Evolutionary conservation across 2,329 filamentous ascomycete genomes (phyloP).

Genomic region (Xylariales sp.): DNA sequence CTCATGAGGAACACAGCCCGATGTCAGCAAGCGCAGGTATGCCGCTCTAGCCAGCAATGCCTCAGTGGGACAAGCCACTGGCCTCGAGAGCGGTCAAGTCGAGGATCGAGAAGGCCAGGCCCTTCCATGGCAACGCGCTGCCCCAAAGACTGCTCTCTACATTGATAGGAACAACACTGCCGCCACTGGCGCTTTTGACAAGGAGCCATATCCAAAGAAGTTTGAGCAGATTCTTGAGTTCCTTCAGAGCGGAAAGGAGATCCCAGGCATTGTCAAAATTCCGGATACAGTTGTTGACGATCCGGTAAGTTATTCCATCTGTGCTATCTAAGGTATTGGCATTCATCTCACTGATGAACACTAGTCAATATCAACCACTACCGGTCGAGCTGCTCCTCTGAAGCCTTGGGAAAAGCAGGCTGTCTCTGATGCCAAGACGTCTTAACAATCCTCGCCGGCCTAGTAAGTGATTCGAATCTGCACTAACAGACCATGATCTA

Average conservation of each 20-base stretch:
- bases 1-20: conserved; percentile 4
- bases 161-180: conserved; percentile 17
- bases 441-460: not conserved
- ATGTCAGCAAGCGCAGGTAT: conserved; percentile 7
- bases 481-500: not conserved
- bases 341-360: not conserved
- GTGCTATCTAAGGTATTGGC: not conserved
- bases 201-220: conserved; percentile 62
- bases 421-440: not conserved
- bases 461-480: not conserved
- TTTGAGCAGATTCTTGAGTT: conserved; percentile 73
- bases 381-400: conserved; percentile 9
- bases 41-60: conserved; percentile 9
- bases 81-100: not conserved
- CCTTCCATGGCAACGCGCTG: conserved; percentile 28
- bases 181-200: conserved; percentile 15
- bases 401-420: conserved; percentile 11
- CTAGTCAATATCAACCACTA: conserved; percentile 11
- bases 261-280: conserved; percentile 72
- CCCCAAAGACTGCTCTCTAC: conserved; percentile 27
- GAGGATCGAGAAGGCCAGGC: conserved; percentile 7
- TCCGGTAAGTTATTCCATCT: conserved; percentile 28
- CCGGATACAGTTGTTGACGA: conserved; percentile 64
- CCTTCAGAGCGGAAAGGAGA: conserved; percentile 65
- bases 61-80: not conserved